phyloP scores from a whole-genome alignment of 306 rosid species.

The Coriaria nepalensis region DNA sequence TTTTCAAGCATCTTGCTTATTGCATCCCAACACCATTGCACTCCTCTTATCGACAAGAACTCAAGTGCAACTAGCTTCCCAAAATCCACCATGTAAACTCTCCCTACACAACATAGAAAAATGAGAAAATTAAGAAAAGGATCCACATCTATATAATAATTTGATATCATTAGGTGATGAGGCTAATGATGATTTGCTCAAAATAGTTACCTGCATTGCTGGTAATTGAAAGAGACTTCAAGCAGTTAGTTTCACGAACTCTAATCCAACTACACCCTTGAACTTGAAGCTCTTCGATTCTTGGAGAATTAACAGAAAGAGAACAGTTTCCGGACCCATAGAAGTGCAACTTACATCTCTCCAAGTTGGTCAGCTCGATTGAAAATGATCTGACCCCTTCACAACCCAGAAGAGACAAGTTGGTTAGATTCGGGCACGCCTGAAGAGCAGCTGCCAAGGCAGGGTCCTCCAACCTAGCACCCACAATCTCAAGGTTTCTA shows the following conservation, averaged over 20 bases:
- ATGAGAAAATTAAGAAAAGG: background rate
- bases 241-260: constrained; percentile 41
- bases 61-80: constrained; percentile 65
- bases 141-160: too few species aligned
- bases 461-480: constrained; percentile 62
- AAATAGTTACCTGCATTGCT: constrained; percentile 51
- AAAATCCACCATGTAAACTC: constrained; percentile 81
- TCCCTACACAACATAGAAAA: constrained; percentile 29
- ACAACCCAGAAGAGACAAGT: constrained; percentile 69
- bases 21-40: constrained; percentile 95
- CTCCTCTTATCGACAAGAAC: constrained; percentile 61
- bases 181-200: background rate
- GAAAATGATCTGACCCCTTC: constrained; percentile 62
- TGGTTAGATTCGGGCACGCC: constrained; percentile 52
- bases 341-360: constrained; percentile 79
- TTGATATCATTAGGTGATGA: too few species aligned
- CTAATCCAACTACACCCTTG: constrained; percentile 96
- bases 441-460: constrained; percentile 37
- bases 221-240: constrained; percentile 62
- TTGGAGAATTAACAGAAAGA: constrained; percentile 48
- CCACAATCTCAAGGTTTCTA: constrained; percentile 70
- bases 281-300: constrained; percentile 66
- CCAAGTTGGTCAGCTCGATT: constrained; percentile 47
- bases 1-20: constrained; percentile 66
- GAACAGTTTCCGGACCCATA: constrained; percentile 69